Evolutionary conservation across 371 early-diverging fungal genomes (phyloP), one percentile per base, ranked within the genome.

Genomic region (Mucor piriformis): DNA sequence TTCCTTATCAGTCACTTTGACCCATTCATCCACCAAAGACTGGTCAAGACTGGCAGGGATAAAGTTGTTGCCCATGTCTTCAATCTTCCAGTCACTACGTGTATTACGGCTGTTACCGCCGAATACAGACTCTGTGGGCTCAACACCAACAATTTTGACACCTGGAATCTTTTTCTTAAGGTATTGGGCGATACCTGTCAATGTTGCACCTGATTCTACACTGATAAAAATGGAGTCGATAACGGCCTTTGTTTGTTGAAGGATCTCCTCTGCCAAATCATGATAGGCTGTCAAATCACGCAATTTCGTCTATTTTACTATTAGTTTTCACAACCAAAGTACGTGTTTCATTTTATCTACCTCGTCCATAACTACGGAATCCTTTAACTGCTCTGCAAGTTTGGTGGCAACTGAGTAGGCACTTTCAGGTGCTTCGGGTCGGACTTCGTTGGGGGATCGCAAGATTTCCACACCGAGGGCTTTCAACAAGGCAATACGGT

Each of bases 391-490:
- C 12, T 72, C 68, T 2, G 83, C 83, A 25, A 92, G 71, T 46
- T 79, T 74, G 29, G 78, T 61, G n/a, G 92, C 92, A 7, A 91
- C 81, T 40, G 84, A 78, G 43, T 77, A 79, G 7, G 85, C 79
- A 50, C 86, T 88, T 68, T 93, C 92, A 35, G 90, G 84, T 18
- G 90, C 83, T 18, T 84, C 88, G 1, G 83, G 88, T 29, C 83
- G 79, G 12, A 84, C 92, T 49, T 88, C 89, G 44, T 85, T 88
- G 6, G 88, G 88, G 5, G 92, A 83, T 25, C 92, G 85, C 25
- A 92, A 74, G 54, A 93, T 90, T 57, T 92, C 92, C 0, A 83
- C 88, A 7, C 91, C 91, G 0, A 90, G 64, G 0, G 91, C 83
- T 60, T 93, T 92, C 12, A 92, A 70, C 38, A 91, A 51, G 13